phyloP scores from a whole-genome alignment of 495 filamentous ascomycete species.

The Haplographium delicatum region DNA sequence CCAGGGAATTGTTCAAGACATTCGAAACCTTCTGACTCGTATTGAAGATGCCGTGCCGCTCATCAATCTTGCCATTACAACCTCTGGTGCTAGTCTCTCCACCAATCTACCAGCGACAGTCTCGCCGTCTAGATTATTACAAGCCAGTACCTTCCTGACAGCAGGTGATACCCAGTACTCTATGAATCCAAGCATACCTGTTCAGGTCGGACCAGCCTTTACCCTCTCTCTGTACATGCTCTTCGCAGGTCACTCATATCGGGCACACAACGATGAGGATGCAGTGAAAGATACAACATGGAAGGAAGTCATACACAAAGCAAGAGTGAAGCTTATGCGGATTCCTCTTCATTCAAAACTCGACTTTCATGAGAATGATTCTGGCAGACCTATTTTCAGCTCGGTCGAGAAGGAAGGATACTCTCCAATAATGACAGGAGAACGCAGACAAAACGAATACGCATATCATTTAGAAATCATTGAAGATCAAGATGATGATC shows the following conservation, averaged over 20 bases:
- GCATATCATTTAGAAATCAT: slow-evolving; percentile 85
- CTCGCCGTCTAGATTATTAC: slow-evolving; percentile 84
- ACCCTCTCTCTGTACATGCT: slow-evolving; percentile 94
- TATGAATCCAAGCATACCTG: slow-evolving; percentile 52
- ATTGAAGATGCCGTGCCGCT: slow-evolving; percentile 94
- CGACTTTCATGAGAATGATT: not conserved
- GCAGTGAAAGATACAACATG: slow-evolving; percentile 58
- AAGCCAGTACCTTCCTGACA: slow-evolving; percentile 89
- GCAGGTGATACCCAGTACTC: slow-evolving; percentile 83
- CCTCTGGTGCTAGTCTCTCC: slow-evolving; percentile 82
- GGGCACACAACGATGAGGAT: slow-evolving; percentile 53
- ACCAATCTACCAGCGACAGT: slow-evolving; percentile 74
- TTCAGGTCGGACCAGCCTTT: slow-evolving; percentile 87
- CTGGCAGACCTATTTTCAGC: not conserved
- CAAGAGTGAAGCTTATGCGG: slow-evolving; percentile 63
- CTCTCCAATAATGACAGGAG: slow-evolving; percentile 10
- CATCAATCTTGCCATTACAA: slow-evolving; percentile 92
- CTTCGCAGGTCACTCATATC: slow-evolving; percentile 68
- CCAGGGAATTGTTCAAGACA: slow-evolving; percentile 61
- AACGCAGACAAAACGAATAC: slow-evolving; percentile 54
- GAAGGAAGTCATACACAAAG: slow-evolving; percentile 98
- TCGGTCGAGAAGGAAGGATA: slow-evolving; percentile 6
- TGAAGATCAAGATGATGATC: slow-evolving; percentile 89
- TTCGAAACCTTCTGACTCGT: slow-evolving; percentile 64
- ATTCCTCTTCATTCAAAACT: slow-evolving; percentile 8